These are phyloP conservation scores for Heliamphora exappendiculata DNA, from an alignment of 148 eudicot species.

Conservation along the genomic window DNA sequence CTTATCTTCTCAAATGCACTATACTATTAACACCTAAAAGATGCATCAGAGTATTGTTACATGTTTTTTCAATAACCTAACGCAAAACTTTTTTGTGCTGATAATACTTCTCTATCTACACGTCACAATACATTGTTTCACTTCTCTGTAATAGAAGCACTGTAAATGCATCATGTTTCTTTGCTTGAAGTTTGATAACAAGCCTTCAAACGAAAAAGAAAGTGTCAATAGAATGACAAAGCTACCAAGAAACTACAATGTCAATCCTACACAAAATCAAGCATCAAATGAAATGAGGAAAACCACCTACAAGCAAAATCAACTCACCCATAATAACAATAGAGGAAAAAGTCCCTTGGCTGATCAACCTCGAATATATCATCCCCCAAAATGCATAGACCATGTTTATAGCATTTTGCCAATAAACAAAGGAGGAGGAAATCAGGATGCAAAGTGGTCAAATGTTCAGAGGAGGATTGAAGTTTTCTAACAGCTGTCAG, in stretches of 20 bases:
- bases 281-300: neutral
- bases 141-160: neutral
- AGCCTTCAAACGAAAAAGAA: neutral
- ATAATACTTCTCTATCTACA: neutral
- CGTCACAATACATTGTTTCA: neutral
- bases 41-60: neutral
- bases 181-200: neutral
- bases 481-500: slow-evolving; percentile 68
- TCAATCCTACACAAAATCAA: neutral
- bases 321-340: slow-evolving; percentile 88
- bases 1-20: neutral
- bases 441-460: slow-evolving; percentile 82
- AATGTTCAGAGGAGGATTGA: slow-evolving; percentile 60
- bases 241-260: neutral
- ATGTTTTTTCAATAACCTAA: neutral
- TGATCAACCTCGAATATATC: slow-evolving; percentile 80
- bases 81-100: neutral
- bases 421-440: slow-evolving; percentile 74
- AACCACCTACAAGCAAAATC: neutral
- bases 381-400: slow-evolving; percentile 57
- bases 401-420: slow-evolving; percentile 80
- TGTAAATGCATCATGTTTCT: neutral
- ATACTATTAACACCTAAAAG: neutral
- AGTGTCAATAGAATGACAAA: neutral
- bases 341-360: slow-evolving; percentile 81